Evolutionary conservation across 257 asterid genomes (phyloP), one percentile per base, ranked within the genome.

Genomic region (Gentiana straminea): DNA sequence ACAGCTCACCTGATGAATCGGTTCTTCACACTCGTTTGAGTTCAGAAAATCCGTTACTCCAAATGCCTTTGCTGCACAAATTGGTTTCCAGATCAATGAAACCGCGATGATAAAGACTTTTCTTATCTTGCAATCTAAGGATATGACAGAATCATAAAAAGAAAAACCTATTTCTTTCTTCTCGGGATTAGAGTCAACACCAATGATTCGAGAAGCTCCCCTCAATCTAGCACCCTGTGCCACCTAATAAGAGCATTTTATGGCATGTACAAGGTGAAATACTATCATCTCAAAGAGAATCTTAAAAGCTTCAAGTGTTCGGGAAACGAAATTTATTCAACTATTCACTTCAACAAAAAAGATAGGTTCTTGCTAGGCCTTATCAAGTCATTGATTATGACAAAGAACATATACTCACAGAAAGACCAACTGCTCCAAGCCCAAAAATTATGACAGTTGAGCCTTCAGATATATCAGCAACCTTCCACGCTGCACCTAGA

Each of bases 401-500:
- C 37, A 13, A 62, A 61, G 67, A 51, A 53, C 36, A 13, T 52
- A 57, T 7, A 81, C 98, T 84, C 73, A 90, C 98, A 36, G 94
- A 84, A 75, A 90, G 95, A 68, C 98, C 98, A 48, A 90, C 96
- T 57, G 98, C 87, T 69, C 96, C 98, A 64, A 90, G 98, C 68
- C 98, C 98, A 68, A 82, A 90, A 68, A 90, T 72, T 55, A 77
- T 95, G 24, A 86, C 86, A 10, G 80, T 84, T 35, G 96, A 87
- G 70, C 96, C 95, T 84, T 74, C 57, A 33, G 94, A 67, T 69
- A 87, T 59, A 73, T 84, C 83, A 53, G 98, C 98, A 56, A 91
- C 94, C 72, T 82, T 91, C 98, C 98, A 91, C 68, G 98, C 96
- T 33, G 98, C 96, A 52, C 98, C 98, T 45, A 91, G 79, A 55